A percentile compares a stretch with the other conserved stretches of the same genome.
These are phyloP conservation scores for Akanthomyces muscarius DNA, from an alignment of 2,329 filamentous ascomycete species.

Conservation along the genomic window DNA sequence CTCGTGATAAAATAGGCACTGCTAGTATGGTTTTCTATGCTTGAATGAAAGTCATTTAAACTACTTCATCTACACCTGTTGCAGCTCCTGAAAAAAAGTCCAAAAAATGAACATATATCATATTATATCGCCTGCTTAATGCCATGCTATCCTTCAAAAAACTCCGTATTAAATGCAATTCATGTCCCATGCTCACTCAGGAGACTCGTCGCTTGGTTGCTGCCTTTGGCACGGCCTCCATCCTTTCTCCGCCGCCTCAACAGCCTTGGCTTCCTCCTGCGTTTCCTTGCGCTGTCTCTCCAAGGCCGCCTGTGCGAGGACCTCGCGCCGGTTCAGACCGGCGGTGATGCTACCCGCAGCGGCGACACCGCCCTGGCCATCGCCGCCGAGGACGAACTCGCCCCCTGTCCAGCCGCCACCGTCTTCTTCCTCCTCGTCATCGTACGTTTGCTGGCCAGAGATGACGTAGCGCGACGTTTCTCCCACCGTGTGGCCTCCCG, in stretches of 20 bases:
- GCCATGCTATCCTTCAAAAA: neutral
- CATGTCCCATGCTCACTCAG: neutral
- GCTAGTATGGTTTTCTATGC: neutral
- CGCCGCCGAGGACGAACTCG: slow-evolving; percentile 67
- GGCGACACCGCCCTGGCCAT: slow-evolving; percentile 45
- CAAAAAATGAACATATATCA: neutral
- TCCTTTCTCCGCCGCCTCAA: slow-evolving; percentile 28
- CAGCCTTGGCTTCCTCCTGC: slow-evolving; percentile 31
- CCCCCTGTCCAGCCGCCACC: slow-evolving; percentile 76
- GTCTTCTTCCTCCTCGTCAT: slow-evolving; percentile 46
- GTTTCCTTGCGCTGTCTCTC: slow-evolving; percentile 34
- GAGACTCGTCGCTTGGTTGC: slow-evolving; percentile 19
- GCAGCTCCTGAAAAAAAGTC: too few species aligned
- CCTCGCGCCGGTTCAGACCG: slow-evolving; percentile 65
- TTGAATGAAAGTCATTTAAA: neutral
- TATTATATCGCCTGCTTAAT: slow-evolving; percentile 1
- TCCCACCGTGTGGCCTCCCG: slow-evolving; percentile 63
- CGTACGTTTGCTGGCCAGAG: slow-evolving; percentile 42
- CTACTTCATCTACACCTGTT: neutral
- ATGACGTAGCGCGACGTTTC: slow-evolving; percentile 58
- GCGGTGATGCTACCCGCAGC: slow-evolving; percentile 41
- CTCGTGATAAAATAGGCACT: neutral
- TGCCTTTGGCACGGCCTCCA: slow-evolving; percentile 28
- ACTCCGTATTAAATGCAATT: neutral
- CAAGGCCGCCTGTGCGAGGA: slow-evolving; percentile 55